Conservation (phyloP, 2,329 filamentous ascomycete genomes). For the Penicillium sumatraense region DNA sequence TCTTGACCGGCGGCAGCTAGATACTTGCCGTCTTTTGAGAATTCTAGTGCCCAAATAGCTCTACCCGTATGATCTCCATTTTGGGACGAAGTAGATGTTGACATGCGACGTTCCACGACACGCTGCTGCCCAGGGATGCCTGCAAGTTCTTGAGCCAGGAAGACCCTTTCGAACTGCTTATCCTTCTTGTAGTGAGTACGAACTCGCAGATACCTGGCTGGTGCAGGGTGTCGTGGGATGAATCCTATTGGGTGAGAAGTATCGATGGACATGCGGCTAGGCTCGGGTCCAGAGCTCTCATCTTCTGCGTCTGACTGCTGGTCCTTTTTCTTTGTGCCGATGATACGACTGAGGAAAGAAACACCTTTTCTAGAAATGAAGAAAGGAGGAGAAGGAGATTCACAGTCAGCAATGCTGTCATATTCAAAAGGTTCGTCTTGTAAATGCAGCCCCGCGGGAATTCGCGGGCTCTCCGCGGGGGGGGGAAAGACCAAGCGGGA, state of each 20-base stretch:
- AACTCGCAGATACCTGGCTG: constrained; percentile 88
- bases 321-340: constrained; percentile 75
- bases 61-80: constrained; percentile 50
- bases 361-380: constrained; percentile 70
- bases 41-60: constrained; percentile 90
- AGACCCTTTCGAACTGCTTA: constrained; percentile 82
- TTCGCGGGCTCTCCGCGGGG: neutral
- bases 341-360: constrained; percentile 88
- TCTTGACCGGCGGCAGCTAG: constrained; percentile 93
- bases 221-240: constrained; percentile 84
- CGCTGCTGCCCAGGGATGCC: constrained; percentile 54
- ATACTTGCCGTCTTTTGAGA: constrained; percentile 89
- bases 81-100: constrained; percentile 27
- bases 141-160: constrained; percentile 87
- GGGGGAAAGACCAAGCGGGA: neutral
- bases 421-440: neutral
- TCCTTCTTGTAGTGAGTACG: constrained; percentile 78
- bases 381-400: neutral
- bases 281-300: constrained; percentile 72
- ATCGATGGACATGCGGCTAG: constrained; percentile 75
- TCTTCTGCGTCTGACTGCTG: constrained; percentile 51
- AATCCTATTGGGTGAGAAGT: constrained; percentile 79
- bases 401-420: constrained; percentile 12
- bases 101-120: constrained; percentile 35
- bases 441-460: neutral